Evolutionary conservation across 768 basidiomycete species (phyloP).

Genomic region (Leccinum fibrillosum): DNA sequence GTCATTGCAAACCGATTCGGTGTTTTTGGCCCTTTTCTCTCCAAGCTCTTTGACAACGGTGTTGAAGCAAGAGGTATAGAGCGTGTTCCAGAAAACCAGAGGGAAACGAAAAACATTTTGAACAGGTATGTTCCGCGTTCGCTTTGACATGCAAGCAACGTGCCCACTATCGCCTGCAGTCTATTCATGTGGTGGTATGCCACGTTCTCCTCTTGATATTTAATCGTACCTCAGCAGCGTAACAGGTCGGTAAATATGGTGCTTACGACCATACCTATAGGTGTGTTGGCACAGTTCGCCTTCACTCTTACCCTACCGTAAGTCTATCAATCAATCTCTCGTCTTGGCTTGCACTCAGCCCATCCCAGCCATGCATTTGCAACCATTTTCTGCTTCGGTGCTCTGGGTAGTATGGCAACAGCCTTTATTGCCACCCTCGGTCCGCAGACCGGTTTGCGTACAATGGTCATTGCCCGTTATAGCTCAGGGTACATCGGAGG

Average conservation of each 20-base stretch:
- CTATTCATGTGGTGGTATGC: slow-evolving; percentile 45
- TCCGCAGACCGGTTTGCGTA: slow-evolving; percentile 50
- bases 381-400: slow-evolving; percentile 44
- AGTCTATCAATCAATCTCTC: slow-evolving; percentile 14
- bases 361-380: slow-evolving; percentile 40
- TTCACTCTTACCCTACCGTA: slow-evolving; percentile 48
- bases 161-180: slow-evolving; percentile 22
- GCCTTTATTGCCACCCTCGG: slow-evolving; percentile 55
- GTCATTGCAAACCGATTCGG: slow-evolving; percentile 31
- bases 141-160: background rate
- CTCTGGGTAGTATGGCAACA: slow-evolving; percentile 39
- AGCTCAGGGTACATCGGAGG: slow-evolving; percentile 49
- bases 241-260: slow-evolving; percentile 47
- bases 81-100: slow-evolving; percentile 48
- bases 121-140: slow-evolving; percentile 21
- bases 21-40: slow-evolving; percentile 29
- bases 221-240: background rate
- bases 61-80: slow-evolving; percentile 56
- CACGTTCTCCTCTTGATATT: background rate
- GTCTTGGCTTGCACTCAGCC: background rate
- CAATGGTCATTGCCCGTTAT: slow-evolving; percentile 51
- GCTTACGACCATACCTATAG: slow-evolving; percentile 48
- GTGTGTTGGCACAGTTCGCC: slow-evolving; percentile 44
- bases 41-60: slow-evolving; percentile 43
- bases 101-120: slow-evolving; percentile 42